Evolutionary conservation across 2,329 filamentous ascomycete genomes (phyloP), one percentile per base, ranked within the genome.

Genomic region (Aspergillus niger): DNA sequence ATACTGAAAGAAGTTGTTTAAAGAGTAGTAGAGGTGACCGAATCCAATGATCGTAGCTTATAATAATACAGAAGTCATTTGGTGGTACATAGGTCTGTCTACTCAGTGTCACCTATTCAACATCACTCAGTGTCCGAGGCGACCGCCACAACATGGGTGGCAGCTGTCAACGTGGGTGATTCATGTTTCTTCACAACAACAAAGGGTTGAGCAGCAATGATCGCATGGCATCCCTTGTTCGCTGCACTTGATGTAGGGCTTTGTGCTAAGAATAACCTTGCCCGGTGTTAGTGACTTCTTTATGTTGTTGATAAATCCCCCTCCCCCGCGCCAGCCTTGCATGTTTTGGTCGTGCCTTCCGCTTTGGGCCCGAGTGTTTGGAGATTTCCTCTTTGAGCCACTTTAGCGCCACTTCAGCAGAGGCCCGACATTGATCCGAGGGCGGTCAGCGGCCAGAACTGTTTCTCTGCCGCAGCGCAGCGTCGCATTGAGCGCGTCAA

Each of bases 341-440:
- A 60, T 67, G 67, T 69, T 66, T 64, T 63, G 63, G 52, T 67
- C 62, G 58, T 58, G 26, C 58, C 56, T 67, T 60, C 65, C 55
- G 28, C 28, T 67, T 69, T 50, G 11, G 64, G 64, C 49, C 36
- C 38, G 26, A 65, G 69, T 76, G 74, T 76, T 76, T 72, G 62
- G 63, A 58, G 59, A 68, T 72, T 76, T 61, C 74, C 67, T 38
- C 8, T 69, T 75, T 52, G 2, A 63, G 70, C 5, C 17, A 15
- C 22, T 10, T 2, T 5, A 8, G 43, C 61, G 50, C 39, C 41
- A 41, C 50, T 65, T 61, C 65, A 20, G 64, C 63, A 65, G 59
- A 63, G 71, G 71, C 70, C 67, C 11, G 74, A 71, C 24, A 20
- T 62, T 66, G 59, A 62, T 71, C 70, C 72, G 72, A 53, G 32